Evolutionary conservation across 2,329 filamentous ascomycete species (phyloP), one percentile per base, ranked within the genome.

Genomic region (Sordariomycetes sp.): DNA sequence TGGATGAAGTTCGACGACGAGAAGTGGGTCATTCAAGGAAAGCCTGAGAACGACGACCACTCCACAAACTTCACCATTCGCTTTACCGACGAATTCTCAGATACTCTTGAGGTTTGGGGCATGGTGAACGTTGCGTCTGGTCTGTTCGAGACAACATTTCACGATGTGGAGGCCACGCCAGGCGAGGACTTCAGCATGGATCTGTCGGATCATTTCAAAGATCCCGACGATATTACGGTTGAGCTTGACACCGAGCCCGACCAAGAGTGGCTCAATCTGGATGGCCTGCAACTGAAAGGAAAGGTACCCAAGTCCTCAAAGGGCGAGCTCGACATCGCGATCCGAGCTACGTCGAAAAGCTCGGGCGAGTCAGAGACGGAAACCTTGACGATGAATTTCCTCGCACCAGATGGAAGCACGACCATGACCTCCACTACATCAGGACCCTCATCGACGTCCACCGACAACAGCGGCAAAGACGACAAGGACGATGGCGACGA

Each of bases 1-100:
- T 94, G 87, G 87, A 54, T 93, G 18, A 59, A 61, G 0, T 72
- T 92, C 34, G 68, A 92, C 46, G 58, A 68, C 3, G 46, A 59
- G 8, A 78, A 75, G 0, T 70, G 86, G 50, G 60, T 58, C 1
- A 56, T 94, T 6, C 66, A 59, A 21, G 87, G 86, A 3, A 81
- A 60, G 2, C 75, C 82, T 3, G 75, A 78, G 1, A 48, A 63
- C n/a, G 60, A 64, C 33, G 70, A 75, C 4, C 61, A 64, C 32
- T 72, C 77, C 4, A 64, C 70, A 19, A 81, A 80, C 43, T 68
- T 90, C 30, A 75, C 68, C 2, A 59, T 86, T 23, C 66, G 60
- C 10, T 77, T 76, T 8, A 66, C 58, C 10, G 80, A 85, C 49
- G 53, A 58, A 10, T 74, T 70, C 42, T 69, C 72, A 11, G 73